Base-by-base conservation (phyloP, 2,329 filamentous ascomycete genomes). In the Phoma sp. region DNA sequence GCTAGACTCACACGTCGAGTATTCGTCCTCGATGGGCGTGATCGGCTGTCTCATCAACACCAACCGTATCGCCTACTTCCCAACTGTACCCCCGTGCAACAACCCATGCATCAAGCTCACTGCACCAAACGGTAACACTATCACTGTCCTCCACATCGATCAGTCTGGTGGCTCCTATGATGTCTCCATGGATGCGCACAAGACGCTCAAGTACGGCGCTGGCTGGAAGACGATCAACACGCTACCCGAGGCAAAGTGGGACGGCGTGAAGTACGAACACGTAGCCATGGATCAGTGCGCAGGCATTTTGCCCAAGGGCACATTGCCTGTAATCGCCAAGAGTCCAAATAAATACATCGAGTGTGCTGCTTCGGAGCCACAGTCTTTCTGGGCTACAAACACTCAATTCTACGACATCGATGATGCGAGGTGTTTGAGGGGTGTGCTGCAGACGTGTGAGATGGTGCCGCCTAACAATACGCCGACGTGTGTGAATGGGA, bases 21-120 rank as follows among this genome's bases (percentile, higher is more conserved):
- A 80, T 75, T 84, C 82, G 1, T 85, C 82, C 8, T 85, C 82
- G 6, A 74, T 85, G 55, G 84, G 84, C 43, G 84, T 85, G 3
- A 74, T 85, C 4, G 84, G 84, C 43, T 86, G 84, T 80, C 83
- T 85, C 71, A 79, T 86, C 72, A 72, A 86, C 73, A 84, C 80
- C 59, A 82, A 86, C 77, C 83, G 83, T 35, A 79, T 87, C 36
- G 84, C 84, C 58, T 87, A 87, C 79, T 87, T 83, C 82, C 85
- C 85, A 8, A 69, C 68, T 27, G 68, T 77, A 6, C 77, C 84
- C 40, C 78, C 78, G 75, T 87, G 84, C 77, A 74, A 81, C 74
- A 79, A 83, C 70, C 79, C 87, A 58, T 87, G 84, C 74, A 77
- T 86, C 65, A 80, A 81, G 70, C 75, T 87, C 57, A 79, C 76